Evolutionary conservation across 768 basidiomycete genomes (phyloP), one percentile per base, ranked within the genome.

Genomic region (Dioszegia hungarica): DNA sequence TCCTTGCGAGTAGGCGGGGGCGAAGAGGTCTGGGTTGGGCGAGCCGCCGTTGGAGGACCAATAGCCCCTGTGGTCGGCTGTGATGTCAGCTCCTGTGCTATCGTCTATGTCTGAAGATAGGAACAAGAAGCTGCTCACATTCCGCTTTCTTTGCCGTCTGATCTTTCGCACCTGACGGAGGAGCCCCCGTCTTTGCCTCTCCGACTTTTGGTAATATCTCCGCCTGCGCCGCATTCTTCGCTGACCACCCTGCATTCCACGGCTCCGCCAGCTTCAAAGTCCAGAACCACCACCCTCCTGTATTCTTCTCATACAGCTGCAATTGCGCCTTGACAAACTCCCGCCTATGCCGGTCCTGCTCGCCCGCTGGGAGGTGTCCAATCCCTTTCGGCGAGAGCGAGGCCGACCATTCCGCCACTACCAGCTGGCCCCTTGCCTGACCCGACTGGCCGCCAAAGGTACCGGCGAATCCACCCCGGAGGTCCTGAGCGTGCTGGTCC

Each of bases 261-360:
- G 70, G 73, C 4, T 77, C 69, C 47, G 84, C 80, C 73, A 89
- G 88, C 79, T 85, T 89, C 68, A 84, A 86, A 34, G 87, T 89
- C 89, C 89, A 89, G 70, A 87, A 90, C 77, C 85, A 90, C 81
- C 82, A 87, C 4, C 89, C 89, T 0, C 82, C 83, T 57, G 87
- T 86, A 33, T 76, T 63, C 43, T 75, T 71, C 55, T 89, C 87
- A 58, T 82, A 90, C 36, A 87, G 63, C 19, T 79, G 80, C 45
- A 89, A 75, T 72, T 91, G 84, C 3, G 88, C 85, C 17, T 79
- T 70, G 3, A 86, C 78, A 57, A 83, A 90, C 14, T 71, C 77
- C 9, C 79, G 61, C 39, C 80, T 72, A 56, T 81, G 80, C 37
- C 74, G 68, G 40, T 78, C 77, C 58, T 81, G 77, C 58, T 81